Base-by-base conservation (phyloP, 2,329 filamentous ascomycete genomes). In the Erysiphe pulchra region DNA sequence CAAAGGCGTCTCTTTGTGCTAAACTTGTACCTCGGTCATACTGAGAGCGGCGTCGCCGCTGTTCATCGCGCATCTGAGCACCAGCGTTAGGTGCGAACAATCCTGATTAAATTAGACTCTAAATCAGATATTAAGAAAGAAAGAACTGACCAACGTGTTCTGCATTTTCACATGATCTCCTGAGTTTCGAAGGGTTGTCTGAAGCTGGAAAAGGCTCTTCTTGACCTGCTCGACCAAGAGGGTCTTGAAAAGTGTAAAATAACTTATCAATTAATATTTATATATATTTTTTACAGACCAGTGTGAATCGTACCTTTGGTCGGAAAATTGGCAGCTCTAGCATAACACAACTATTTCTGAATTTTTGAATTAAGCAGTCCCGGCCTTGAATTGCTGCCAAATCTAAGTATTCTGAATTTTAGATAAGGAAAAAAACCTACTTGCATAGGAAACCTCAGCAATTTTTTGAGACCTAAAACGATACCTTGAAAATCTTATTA, bases 301-400 rank as follows among this genome's bases (percentile, higher is more conserved):
- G 18, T 10, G 10, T 13, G 37, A 37, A 32, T 45, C 16, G 43
- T 60, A 85, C 80, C 68, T 92, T 92, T 0, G 90, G 90, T 0
- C 84, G 77, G 55, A 84, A 92, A 45, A 79, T 75, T 0, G 74
- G 67, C 11, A 76, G 72, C 61, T 95, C 86, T 0, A 87, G 67
- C 84, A 95, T 94, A 30, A 98, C 85, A 0, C 84, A 87, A 36
- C 84, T 93, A 64, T 98, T 98, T 33, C 90, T 77, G 57, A 98
- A 98, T 58, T 95, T 94, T 59, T 92, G 81, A 7, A 94, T 74
- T 0, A 95, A 68, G 51, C 83, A 87, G 56, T 93, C 85, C 50
- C 80, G 79, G 41, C 90, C 90, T 64, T 98, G 90, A 48, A 93
- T 87, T 12, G 86, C 80, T 85, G 47, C 43, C 17, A 12, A 10